These are phyloP conservation scores for Eurotiales sp. DNA, from an alignment of 2,329 filamentous ascomycete species.

Conservation along the genomic window DNA sequence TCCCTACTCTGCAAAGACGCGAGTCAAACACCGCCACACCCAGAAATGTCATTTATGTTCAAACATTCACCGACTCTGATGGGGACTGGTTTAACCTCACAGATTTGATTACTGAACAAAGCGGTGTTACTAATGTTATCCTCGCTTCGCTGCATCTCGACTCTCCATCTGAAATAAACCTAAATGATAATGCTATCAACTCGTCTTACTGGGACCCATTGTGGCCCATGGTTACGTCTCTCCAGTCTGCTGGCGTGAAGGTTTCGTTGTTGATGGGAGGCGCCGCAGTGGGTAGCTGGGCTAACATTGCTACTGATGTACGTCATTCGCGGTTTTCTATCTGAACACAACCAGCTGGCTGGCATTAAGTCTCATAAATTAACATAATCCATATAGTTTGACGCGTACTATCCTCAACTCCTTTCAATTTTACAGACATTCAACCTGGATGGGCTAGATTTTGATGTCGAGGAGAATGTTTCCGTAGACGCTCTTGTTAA, in stretches of 20 bases:
- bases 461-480: conserved; percentile 46
- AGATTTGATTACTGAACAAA: conserved; percentile 41
- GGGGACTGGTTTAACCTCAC: conserved; percentile 43
- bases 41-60: conserved; percentile 23
- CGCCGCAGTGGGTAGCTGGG: conserved; percentile 50
- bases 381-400: conserved; percentile 30
- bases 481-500: conserved; percentile 28
- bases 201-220: conserved; percentile 23
- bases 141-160: conserved; percentile 50
- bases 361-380: not conserved
- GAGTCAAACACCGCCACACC: not conserved
- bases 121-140: conserved; percentile 47
- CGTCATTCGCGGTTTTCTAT: not conserved
- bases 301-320: conserved; percentile 27
- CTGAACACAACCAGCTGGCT: not conserved
- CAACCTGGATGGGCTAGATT: conserved; percentile 41
- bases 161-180: conserved; percentile 48
- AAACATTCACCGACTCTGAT: conserved; percentile 22
- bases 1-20: not conserved
- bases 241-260: conserved; percentile 50
- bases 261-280: conserved; percentile 54
- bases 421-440: conserved; percentile 23
- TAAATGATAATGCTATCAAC: conserved; percentile 47
- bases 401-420: conserved; percentile 48
- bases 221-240: conserved; percentile 48